These are phyloP conservation scores for Pseudogymnoascus destructans DNA, from an alignment of 2,329 filamentous ascomycete genomes.

Conservation along the genomic window DNA sequence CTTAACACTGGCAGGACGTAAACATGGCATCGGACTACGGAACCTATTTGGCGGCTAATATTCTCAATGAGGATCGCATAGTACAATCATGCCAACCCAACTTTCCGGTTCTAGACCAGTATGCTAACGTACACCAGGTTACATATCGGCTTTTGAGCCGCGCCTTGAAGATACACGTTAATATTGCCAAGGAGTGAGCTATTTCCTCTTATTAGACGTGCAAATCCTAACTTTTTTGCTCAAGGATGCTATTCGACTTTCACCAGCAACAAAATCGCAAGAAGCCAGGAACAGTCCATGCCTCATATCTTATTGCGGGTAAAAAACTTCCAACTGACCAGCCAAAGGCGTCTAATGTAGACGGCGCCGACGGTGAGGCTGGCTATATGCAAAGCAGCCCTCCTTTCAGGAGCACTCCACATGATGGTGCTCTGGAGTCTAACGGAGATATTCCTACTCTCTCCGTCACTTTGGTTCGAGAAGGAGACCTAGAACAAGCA, in stretches of 20 bases:
- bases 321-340: conserved; percentile 31
- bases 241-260: conserved; percentile 78
- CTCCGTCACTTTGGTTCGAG: conserved; percentile 53
- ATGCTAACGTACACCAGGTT: conserved; percentile 40
- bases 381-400: conserved; percentile 54
- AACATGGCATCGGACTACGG: conserved; percentile 21
- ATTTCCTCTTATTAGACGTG: background rate
- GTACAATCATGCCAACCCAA: conserved; percentile 16
- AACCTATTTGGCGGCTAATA: conserved; percentile 24
- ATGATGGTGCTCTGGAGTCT: conserved; percentile 37
- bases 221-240: conserved; percentile 12
- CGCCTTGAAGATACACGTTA: conserved; percentile 70
- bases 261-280: conserved; percentile 64
- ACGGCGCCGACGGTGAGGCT: conserved; percentile 43
- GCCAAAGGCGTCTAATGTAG: background rate
- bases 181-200: conserved; percentile 70
- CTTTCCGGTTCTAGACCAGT: background rate
- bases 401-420: conserved; percentile 31
- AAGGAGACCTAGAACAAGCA: conserved; percentile 52
- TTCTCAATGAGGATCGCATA: conserved; percentile 26
- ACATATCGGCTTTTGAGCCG: conserved; percentile 79
- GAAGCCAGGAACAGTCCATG: conserved; percentile 63
- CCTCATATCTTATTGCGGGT: conserved; percentile 82
- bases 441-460: conserved; percentile 30
- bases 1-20: background rate